Base-by-base conservation (phyloP, 441 rosid species). In the Aleurites moluccanus region DNA sequence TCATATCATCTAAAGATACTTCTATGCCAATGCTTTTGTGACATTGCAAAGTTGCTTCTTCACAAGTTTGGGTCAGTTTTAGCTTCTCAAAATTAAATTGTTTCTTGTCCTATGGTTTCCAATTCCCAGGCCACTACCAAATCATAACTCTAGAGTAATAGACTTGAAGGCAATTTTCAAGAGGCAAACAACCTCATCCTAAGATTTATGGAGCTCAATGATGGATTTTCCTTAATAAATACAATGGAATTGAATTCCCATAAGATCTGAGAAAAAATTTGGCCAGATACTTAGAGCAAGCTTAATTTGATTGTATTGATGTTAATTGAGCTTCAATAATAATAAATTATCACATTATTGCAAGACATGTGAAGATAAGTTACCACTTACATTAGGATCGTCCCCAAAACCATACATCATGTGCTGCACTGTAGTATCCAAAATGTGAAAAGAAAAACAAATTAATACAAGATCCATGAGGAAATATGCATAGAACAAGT, bases 361-460 rank as follows among this genome's bases (percentile, higher is more conserved):
- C n/a, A n/a, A n/a, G n/a, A n/a, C n/a, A n/a, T n/a, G n/a, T n/a
- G n/a, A n/a, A n/a, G n/a, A n/a, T n/a, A n/a, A n/a, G n/a, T n/a
- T 23, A 67, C 21, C n/a, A 71, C 96, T 87, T 83, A 91, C 97
- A 76, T 93, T 93, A 56, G 89, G 84, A 73, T 93, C 98, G 69
- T 96, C 98, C 27, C 99, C 96, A 57, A 92, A 93, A 25, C 98
- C 98, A 80, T 88, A 96, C 97, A 96, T 93, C 99, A 93, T 96
- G 78, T 92, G 98, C 83, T 90, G 96, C 89, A 96, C 97, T 96
- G 88, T 0, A 80, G 67, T 45, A 77, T 42, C 52, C 50, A 73
- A 30, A 47, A 11, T 6, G 7, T 5, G 33, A 64, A 40, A 10
- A 33, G 2, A 33, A 28, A 72, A 5, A 50, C 45, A n/a, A n/a